A percentile compares a stretch with the other conserved stretches of the same genome.
Conservation (phyloP, 306 rosid genomes). For the Vigna angularis region DNA sequence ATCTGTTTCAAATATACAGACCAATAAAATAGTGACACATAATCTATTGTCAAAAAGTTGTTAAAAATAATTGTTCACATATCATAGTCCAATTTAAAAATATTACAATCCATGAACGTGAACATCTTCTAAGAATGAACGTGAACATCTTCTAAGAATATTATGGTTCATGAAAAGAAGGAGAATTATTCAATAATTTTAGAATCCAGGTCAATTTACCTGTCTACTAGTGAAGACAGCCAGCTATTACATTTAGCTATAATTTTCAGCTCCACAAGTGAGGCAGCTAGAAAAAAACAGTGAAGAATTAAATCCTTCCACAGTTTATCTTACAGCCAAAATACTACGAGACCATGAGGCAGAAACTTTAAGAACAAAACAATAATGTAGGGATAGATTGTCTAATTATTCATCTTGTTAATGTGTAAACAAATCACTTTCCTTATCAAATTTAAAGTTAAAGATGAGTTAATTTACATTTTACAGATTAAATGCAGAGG, state of each 20-base stretch:
- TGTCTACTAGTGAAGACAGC: constrained; percentile 14
- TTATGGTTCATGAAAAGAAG: neutral
- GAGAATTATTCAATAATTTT: neutral
- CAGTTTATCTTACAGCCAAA: neutral
- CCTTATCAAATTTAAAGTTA: neutral
- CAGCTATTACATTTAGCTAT: neutral
- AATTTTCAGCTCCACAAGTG: constrained; percentile 13
- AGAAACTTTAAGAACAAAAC: neutral
- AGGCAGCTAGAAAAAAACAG: neutral
- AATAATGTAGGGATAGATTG: constrained; percentile 5
- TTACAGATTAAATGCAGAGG: neutral
- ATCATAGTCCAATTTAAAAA: neutral
- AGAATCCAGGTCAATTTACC: neutral
- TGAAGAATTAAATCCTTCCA: neutral
- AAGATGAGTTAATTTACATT: neutral
- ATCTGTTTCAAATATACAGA: no score
- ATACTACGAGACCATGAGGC: neutral
- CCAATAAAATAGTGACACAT: no score
- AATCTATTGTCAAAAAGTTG: no score
- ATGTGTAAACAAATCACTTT: neutral
- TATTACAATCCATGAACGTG: neutral
- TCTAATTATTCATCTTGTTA: constrained; percentile 4
- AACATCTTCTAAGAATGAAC: neutral
- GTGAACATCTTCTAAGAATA: neutral
- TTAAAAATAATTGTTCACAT: no score